Evolutionary conservation across 2,329 filamentous ascomycete species (phyloP).

Genomic region (Botrytis squamosa): DNA sequence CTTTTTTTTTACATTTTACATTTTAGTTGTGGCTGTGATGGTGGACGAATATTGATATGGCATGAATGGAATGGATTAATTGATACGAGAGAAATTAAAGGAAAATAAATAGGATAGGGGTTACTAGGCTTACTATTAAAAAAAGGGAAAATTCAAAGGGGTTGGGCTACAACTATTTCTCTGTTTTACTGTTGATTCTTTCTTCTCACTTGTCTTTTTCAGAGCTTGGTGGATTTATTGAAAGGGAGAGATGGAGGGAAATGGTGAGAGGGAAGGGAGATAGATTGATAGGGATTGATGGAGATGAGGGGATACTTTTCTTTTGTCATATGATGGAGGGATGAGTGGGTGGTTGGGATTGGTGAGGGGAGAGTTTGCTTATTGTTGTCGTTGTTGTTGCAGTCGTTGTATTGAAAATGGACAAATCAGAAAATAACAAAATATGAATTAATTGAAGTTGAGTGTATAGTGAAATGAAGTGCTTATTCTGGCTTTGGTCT

Average conservation of each 20-base stretch:
- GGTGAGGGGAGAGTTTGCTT: neutral
- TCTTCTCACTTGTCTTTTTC: neutral
- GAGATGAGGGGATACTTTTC: neutral
- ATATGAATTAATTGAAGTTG: neutral
- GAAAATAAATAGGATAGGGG: conserved; percentile 2
- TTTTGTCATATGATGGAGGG: neutral
- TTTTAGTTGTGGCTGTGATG: conserved; percentile 28
- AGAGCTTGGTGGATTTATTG: neutral
- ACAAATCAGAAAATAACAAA: neutral
- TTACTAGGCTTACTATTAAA: neutral
- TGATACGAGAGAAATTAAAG: neutral
- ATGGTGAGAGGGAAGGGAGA: neutral
- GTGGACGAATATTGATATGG: neutral
- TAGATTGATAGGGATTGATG: neutral
- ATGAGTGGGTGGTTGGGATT: neutral
- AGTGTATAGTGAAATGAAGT: neutral
- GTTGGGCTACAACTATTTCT: neutral
- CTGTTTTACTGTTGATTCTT: neutral
- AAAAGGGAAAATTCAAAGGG: neutral
- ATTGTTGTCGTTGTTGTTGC: neutral
- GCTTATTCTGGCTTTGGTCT: neutral
- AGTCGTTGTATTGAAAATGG: neutral
- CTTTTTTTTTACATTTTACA: conserved; percentile 16
- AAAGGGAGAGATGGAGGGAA: neutral
- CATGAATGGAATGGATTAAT: neutral